Percentiles rank a stretch among this genome's conserved stretches.
Evolutionary conservation across 345 rosid genomes (phyloP).

Genomic region (Brassica rapa): DNA sequence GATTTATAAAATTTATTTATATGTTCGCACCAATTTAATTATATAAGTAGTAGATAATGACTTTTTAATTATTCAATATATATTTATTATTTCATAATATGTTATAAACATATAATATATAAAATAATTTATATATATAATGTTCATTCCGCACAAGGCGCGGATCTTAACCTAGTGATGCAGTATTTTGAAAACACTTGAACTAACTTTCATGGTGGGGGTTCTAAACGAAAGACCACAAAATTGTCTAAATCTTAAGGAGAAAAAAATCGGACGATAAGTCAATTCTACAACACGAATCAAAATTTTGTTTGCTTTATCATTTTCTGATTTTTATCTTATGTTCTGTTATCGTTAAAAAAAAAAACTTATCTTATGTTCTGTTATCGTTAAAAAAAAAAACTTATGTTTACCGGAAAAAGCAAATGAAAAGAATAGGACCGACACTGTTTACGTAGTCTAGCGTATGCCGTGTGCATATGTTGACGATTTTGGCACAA

Average conservation of each 20-base stretch:
- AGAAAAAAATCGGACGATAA: background rate
- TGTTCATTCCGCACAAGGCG: too few species aligned
- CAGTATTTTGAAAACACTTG: background rate
- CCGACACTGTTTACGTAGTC: background rate
- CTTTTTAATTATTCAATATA: too few species aligned
- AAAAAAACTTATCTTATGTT: background rate
- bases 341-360: too few species aligned
- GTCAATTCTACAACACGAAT: slow-evolving; percentile 32
- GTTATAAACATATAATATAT: too few species aligned
- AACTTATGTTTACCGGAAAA: background rate
- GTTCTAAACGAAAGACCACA: background rate
- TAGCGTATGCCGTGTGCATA: slow-evolving; percentile 1
- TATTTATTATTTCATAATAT: too few species aligned
- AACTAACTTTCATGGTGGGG: background rate
- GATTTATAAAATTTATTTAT: too few species aligned
- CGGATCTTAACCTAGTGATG: background rate
- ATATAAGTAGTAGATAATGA: too few species aligned
- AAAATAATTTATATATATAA: too few species aligned
- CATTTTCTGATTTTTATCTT: background rate
- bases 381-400: too few species aligned
- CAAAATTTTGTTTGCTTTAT: background rate
- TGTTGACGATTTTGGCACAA: background rate
- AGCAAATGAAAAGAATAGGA: background rate
- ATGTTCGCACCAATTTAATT: too few species aligned
- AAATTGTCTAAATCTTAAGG: background rate